A percentile compares a stretch with the other conserved stretches of the same genome.
Conservation (phyloP, 140 eudicot genomes). For the Oenanthe javanica region DNA sequence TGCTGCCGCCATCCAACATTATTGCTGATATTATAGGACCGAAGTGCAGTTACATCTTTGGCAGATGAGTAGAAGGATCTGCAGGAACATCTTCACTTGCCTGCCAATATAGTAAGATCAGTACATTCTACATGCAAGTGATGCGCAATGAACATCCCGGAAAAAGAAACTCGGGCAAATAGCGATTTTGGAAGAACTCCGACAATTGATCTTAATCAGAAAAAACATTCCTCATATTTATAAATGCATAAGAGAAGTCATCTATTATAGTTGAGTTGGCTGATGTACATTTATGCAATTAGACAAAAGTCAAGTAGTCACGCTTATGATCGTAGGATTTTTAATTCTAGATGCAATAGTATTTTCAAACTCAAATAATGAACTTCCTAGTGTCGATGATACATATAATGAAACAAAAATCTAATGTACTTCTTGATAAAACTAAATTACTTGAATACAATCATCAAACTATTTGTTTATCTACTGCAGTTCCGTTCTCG, state of each 20-base stretch:
- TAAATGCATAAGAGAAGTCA: neutral
- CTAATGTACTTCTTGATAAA: neutral
- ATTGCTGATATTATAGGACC: conserved; percentile 13
- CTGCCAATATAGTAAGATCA: conserved; percentile 28
- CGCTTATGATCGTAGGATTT: neutral
- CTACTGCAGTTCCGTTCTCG: neutral
- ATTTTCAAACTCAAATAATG: neutral
- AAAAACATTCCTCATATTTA: neutral
- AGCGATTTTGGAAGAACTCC: neutral
- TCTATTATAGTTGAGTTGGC: neutral
- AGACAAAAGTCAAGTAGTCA: neutral
- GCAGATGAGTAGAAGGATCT: conserved; percentile 69
- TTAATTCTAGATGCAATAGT: neutral
- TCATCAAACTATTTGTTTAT: neutral
- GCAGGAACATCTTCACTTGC: conserved; percentile 70
- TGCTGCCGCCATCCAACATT: conserved; percentile 10
- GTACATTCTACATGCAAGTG: neutral
- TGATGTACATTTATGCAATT: neutral
- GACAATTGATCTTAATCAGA: neutral
- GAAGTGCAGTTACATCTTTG: conserved; percentile 42
- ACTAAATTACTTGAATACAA: neutral
- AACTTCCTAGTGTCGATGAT: neutral
- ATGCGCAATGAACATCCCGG: neutral
- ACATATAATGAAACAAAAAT: too few relatives aligned
- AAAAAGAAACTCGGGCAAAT: too few relatives aligned